Conservation (phyloP, 1,284 basidiomycete genomes). For the Cystobasidium pallidum region DNA sequence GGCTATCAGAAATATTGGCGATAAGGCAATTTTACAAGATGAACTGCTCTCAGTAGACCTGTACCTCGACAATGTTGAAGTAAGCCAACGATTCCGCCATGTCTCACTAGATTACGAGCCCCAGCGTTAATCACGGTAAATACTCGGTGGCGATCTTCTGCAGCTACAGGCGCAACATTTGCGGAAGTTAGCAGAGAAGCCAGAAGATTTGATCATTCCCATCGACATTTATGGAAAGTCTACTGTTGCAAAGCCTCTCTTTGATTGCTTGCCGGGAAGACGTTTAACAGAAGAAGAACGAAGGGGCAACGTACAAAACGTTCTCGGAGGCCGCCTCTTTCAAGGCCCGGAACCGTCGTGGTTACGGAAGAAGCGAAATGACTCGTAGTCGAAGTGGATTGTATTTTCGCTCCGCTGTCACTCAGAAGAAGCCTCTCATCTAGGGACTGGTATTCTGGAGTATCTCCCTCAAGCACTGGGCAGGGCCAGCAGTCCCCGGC, state of each 20-base stretch:
- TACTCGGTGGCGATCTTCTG: neutral
- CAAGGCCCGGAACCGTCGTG: conserved; percentile 42
- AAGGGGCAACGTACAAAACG: conserved; percentile 15
- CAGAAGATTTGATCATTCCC: conserved; percentile 25
- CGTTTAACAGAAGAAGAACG: neutral
- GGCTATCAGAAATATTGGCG: neutral
- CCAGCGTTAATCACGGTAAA: neutral
- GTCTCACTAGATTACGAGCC: neutral
- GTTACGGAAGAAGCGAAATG: conserved; percentile 18
- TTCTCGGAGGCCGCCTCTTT: conserved; percentile 22
- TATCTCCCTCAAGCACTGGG: too few species aligned
- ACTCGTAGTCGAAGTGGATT: neutral
- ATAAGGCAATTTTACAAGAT: conserved; percentile 3
- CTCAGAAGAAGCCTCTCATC: too few species aligned
- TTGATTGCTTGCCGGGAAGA: conserved; percentile 28
- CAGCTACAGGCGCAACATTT: conserved; percentile 35
- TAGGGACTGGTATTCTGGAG: too few species aligned
- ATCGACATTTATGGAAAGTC: conserved; percentile 26
- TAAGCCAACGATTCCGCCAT: neutral
- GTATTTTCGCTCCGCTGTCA: neutral
- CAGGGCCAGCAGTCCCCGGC: too few species aligned
- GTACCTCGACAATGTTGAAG: conserved; percentile 36
- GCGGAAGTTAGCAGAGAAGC: conserved; percentile 1
- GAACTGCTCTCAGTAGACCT: conserved; percentile 27
- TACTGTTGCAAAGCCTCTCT: neutral